Conservation (phyloP, 768 basidiomycete genomes). For the Chalciporus pseudorubinellus region DNA sequence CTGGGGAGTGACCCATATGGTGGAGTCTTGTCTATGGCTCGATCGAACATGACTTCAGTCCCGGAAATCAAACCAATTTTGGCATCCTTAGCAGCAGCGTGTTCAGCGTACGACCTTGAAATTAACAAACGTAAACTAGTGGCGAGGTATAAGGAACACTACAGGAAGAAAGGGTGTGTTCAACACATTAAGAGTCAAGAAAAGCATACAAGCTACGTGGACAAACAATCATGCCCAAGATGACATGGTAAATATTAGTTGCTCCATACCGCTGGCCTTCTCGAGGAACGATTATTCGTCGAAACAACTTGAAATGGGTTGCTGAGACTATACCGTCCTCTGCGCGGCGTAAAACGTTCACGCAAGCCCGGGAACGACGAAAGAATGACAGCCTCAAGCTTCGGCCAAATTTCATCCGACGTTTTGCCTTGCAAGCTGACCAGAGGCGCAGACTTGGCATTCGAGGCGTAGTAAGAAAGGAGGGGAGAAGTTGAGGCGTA, state of each 20-base stretch:
- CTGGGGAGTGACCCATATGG: no score
- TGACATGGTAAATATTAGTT: conserved; percentile 4
- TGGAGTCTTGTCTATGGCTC: no score
- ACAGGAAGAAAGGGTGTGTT: conserved; percentile 6
- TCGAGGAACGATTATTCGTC: conserved; percentile 15
- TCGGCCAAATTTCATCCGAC: conserved; percentile 89
- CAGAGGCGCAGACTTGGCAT: conserved; percentile 42
- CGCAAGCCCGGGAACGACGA: conserved; percentile 57
- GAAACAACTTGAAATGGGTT: conserved; percentile 52
- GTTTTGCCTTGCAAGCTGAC: conserved; percentile 67
- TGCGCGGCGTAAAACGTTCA: conserved; percentile 45
- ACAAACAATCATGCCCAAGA: background rate
- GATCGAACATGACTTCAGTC: no score
- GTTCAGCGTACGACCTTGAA: background rate
- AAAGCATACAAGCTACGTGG: background rate
- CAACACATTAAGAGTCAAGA: background rate
- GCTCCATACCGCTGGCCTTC: conserved; percentile 16
- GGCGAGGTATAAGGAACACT: background rate
- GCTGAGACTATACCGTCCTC: conserved; percentile 51
- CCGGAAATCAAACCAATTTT: no score
- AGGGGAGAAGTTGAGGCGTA: conserved; percentile 80
- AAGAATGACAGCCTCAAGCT: conserved; percentile 62
- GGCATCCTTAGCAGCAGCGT: no score
- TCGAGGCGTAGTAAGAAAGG: conserved; percentile 61
- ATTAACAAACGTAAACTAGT: background rate